These are phyloP conservation scores for Colletotrichum noveboracense DNA, from an alignment of 2,329 filamentous ascomycete species.

Conservation along the genomic window DNA sequence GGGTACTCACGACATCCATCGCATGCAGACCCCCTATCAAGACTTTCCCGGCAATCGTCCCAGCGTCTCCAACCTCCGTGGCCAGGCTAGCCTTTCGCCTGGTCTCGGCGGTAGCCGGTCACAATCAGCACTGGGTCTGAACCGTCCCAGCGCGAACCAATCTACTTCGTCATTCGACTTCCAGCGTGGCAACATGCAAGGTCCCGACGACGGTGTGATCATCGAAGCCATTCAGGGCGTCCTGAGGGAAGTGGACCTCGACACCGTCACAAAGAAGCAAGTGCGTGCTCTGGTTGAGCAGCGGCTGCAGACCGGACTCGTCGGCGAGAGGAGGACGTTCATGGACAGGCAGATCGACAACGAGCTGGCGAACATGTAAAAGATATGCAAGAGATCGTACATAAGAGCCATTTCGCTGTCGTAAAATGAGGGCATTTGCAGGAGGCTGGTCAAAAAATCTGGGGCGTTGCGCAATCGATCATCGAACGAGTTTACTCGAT, in stretches of 20 bases:
- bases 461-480: constrained; percentile 15
- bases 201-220: constrained; percentile 81
- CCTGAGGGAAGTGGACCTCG: constrained; percentile 86
- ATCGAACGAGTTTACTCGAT: constrained; percentile 1
- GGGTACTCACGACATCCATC: constrained; percentile 52
- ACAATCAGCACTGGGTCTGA: constrained; percentile 51
- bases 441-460: background rate
- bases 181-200: constrained; percentile 58
- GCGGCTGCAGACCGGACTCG: constrained; percentile 86
- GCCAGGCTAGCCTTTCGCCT: constrained; percentile 53
- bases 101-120: constrained; percentile 46
- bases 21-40: constrained; percentile 63
- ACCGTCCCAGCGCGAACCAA: constrained; percentile 48
- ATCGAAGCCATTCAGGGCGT: constrained; percentile 84
- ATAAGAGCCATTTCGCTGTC: constrained; percentile 5
- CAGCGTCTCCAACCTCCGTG: constrained; percentile 67
- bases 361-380: constrained; percentile 91
- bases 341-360: constrained; percentile 92
- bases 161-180: constrained; percentile 67
- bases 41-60: constrained; percentile 56
- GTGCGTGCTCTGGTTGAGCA: constrained; percentile 91
- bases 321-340: constrained; percentile 85
- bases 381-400: background rate
- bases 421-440: constrained; percentile 7
- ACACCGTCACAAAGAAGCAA: constrained; percentile 99